phyloP scores from a whole-genome alignment of 106 monocot genomes.

The Apostasia ramifera region DNA sequence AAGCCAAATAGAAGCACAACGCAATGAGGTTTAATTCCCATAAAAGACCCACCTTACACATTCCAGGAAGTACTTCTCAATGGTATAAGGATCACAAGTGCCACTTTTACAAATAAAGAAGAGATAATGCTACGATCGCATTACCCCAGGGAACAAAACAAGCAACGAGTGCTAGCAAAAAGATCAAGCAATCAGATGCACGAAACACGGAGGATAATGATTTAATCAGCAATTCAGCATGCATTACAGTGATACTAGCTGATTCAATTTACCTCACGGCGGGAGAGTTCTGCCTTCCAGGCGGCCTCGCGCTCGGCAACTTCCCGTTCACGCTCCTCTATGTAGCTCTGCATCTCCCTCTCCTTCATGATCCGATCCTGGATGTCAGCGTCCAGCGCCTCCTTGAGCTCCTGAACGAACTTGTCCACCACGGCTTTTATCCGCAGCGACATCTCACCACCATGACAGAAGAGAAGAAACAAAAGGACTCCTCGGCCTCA shows the following conservation, averaged over 20 bases:
- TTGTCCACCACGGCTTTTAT: conserved; percentile 95
- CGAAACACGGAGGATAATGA: no score
- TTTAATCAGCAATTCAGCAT: no score
- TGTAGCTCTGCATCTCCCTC: conserved; percentile 99
- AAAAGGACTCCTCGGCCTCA: not conserved
- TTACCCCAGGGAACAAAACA: no score
- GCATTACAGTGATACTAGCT: not conserved
- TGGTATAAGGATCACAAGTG: no score
- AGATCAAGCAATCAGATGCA: no score
- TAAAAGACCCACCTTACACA: no score
- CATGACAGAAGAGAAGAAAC: not conserved
- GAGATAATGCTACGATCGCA: no score
- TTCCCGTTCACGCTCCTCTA: conserved; percentile 89
- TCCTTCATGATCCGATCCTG: conserved; percentile 97
- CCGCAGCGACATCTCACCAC: conserved; percentile 59
- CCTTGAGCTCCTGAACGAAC: conserved; percentile 92
- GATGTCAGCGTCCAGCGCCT: conserved; percentile 90
- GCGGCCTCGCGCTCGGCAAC: conserved; percentile 97
- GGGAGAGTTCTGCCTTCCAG: conserved; percentile 96
- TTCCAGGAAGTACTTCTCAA: no score
- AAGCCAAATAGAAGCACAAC: no score
- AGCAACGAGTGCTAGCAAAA: no score
- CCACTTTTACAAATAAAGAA: no score
- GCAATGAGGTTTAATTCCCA: no score
- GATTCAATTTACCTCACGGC: conserved; percentile 65